Evolutionary conservation across 306 rosid species (phyloP), one percentile per base, ranked within the genome.

Genomic region (Cucurbita pepo): DNA sequence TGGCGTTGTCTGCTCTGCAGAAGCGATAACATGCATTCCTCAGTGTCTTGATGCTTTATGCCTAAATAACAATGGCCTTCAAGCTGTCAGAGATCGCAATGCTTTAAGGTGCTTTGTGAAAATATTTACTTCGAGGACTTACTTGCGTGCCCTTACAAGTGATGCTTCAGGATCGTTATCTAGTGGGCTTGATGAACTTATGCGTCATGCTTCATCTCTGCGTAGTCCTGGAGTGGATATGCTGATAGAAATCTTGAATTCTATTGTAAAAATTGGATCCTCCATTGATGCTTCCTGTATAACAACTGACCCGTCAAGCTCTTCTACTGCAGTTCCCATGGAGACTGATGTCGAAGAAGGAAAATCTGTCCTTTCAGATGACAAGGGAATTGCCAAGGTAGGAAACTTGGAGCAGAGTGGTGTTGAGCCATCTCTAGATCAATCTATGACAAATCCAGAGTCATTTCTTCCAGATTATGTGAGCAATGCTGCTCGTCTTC

Each of bases 141-240:
- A 89, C 82, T 58, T 89, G 83, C 92, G 91, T 30, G 89, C 96
- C 56, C 96, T 91, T 65, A 76, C 95, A 25, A 91, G 87, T 70
- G 97, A 95, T 77, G 85, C 93, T 71, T 88, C 91, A 14, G 91
- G 89, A 21, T 86, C 96, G 66, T 84, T 95, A 81, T 91, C 99
- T 72, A 85, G 91, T 80, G 97, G 97, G 22, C 75, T 95, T 76
- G 99, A 95, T 86, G 99, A 95, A 81, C 78, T 95, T 59, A 88
- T 95, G 99, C 97, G 99, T 72, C 99, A 95, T 69, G 92, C 95
- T 73, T 73, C 99, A 36, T 89, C 92, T 8, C 78, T 95, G 56
- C 96, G 99, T 63, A 97, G 89, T 60, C 92, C 89, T 67, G 99
- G 99, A 72, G 97, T 95, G 71, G 99, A 95, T 47, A 89, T 91